phyloP scores from a whole-genome alignment of 2,329 filamentous ascomycete genomes.

The Bipolaris victoriae region DNA sequence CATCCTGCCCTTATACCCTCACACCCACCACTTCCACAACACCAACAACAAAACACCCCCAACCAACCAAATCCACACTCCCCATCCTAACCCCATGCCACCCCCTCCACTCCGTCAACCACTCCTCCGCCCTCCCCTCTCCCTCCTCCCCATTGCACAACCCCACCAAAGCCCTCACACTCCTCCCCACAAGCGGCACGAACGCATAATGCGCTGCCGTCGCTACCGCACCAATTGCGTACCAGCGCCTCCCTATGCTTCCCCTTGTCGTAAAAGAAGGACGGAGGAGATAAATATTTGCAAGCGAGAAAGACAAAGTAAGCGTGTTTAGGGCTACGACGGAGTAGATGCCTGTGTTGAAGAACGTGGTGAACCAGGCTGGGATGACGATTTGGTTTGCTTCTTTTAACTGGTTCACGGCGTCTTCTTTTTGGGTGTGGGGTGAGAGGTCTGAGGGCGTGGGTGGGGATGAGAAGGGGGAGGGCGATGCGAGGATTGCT shows the following conservation, averaged over 20 bases:
- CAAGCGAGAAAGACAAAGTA: background rate
- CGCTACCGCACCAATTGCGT: background rate
- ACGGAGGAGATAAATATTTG: background rate
- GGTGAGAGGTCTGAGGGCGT: background rate
- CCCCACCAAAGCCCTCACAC: background rate
- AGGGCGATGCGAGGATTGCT: background rate
- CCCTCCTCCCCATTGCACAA: background rate
- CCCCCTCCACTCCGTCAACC: slow-evolving; percentile 28
- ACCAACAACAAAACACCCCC: slow-evolving; percentile 20
- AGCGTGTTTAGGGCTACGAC: background rate
- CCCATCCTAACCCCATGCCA: slow-evolving; percentile 28
- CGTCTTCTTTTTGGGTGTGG: background rate
- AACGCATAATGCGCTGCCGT: background rate
- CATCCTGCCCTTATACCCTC: background rate
- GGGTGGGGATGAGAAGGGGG: background rate
- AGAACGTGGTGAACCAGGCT: background rate
- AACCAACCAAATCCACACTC: slow-evolving; percentile 34
- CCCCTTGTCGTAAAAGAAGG: background rate
- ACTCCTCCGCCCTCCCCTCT: background rate
- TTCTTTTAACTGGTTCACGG: background rate
- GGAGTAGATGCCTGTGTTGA: background rate
- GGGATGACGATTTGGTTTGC: background rate
- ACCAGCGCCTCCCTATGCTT: background rate
- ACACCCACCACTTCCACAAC: background rate
- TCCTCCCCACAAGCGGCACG: background rate